Conservation (phyloP, 2,329 filamentous ascomycete genomes). For the Gliomastix tumulicola region DNA sequence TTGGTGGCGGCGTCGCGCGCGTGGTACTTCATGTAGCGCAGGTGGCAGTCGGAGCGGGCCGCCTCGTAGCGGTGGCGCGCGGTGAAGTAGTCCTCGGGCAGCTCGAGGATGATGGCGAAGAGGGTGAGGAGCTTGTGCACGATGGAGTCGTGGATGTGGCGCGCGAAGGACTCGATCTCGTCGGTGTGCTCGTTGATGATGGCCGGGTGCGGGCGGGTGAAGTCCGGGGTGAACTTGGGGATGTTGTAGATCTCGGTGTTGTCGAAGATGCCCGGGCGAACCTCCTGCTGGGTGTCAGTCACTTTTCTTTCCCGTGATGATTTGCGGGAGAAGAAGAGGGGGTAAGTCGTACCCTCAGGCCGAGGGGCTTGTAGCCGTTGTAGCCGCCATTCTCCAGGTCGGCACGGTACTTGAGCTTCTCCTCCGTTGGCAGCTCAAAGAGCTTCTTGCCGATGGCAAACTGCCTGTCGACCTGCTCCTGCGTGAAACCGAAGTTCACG, state of each 20-base stretch:
- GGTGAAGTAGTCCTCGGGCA: slow-evolving; percentile 48
- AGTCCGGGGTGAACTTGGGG: slow-evolving; percentile 27
- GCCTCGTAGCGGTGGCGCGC: slow-evolving; percentile 46
- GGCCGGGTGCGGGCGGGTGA: slow-evolving; percentile 20
- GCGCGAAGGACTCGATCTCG: slow-evolving; percentile 24
- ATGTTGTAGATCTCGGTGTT: slow-evolving; percentile 33
- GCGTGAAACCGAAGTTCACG: slow-evolving; percentile 52
- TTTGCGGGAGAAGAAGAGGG: neutral
- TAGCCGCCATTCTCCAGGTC: slow-evolving; percentile 46
- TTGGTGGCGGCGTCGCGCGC: slow-evolving; percentile 37
- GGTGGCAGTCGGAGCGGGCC: slow-evolving; percentile 42
- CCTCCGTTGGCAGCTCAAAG: slow-evolving; percentile 46
- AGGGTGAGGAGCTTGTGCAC: slow-evolving; percentile 23
- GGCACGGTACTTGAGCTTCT: slow-evolving; percentile 50
- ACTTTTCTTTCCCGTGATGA: neutral
- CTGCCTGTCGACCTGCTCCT: slow-evolving; percentile 53
- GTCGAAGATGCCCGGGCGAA: slow-evolving; percentile 22
- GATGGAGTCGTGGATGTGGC: slow-evolving; percentile 23
- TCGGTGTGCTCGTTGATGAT: slow-evolving; percentile 19
- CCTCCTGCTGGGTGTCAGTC: slow-evolving; percentile 10
- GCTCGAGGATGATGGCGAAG: slow-evolving; percentile 43
- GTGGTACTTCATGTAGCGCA: slow-evolving; percentile 55
- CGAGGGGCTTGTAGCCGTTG: slow-evolving; percentile 47
- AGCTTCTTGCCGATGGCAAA: slow-evolving; percentile 55
- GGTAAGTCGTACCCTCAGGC: slow-evolving; percentile 19